Conservation (phyloP, 1,284 basidiomycete genomes). For the Coniophora puteana region DNA sequence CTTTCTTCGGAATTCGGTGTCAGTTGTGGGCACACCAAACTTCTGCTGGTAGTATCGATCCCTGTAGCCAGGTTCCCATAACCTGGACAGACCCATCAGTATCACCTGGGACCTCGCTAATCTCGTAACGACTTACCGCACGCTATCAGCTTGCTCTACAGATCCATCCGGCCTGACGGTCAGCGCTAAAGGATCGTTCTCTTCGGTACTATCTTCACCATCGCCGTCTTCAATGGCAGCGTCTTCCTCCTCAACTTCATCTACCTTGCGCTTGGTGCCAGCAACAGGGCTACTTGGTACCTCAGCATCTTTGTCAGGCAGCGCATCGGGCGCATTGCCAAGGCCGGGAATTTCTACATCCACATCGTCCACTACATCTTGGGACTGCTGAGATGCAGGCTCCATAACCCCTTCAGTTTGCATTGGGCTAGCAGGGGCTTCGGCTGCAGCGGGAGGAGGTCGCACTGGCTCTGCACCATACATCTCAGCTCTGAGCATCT, state of each 20-base stretch:
- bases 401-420: conserved; percentile 13
- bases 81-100: conserved; percentile 39
- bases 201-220: conserved; percentile 41
- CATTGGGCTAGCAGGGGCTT: conserved; percentile 9
- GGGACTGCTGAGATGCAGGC: conserved; percentile 22
- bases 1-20: conserved; percentile 74
- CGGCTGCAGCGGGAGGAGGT: conserved; percentile 31
- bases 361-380: conserved; percentile 37
- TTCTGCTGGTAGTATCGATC: conserved; percentile 96
- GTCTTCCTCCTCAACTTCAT: conserved; percentile 58
- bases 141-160: conserved; percentile 90
- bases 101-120: conserved; percentile 3
- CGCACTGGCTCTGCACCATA: conserved; percentile 64
- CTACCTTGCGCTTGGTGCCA: conserved; percentile 70
- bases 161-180: conserved; percentile 86
- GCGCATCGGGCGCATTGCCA: conserved; percentile 19
- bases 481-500: conserved; percentile 90
- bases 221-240: conserved; percentile 48
- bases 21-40: conserved; percentile 77
- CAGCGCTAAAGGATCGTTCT: conserved; percentile 45
- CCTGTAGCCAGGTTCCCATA: conserved; percentile 94
- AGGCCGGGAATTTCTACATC: conserved; percentile 35
- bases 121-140: conserved; percentile 53
- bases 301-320: conserved; percentile 4
- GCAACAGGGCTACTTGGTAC: conserved; percentile 14